These are phyloP conservation scores for Eleusine indica DNA, from an alignment of 176 grass and related monocot species.

Conservation along the genomic window DNA sequence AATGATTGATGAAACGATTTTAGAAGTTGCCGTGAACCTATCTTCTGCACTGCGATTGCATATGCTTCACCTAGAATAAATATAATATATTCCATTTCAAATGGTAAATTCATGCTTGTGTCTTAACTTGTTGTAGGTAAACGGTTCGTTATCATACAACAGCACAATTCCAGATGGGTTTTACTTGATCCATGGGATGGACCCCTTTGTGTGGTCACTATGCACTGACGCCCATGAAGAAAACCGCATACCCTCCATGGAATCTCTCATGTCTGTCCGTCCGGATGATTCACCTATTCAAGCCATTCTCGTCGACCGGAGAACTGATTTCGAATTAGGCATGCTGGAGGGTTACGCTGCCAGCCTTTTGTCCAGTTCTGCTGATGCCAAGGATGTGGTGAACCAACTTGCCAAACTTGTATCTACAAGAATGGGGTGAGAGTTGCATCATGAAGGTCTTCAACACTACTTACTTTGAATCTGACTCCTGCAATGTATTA, in stretches of 20 bases:
- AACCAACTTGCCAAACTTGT: slow-evolving; percentile 84
- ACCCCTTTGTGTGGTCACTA: slow-evolving; percentile 91
- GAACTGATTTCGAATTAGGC: slow-evolving; percentile 68
- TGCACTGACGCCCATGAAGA: slow-evolving; percentile 87
- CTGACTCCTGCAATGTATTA: background rate
- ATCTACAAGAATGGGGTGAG: slow-evolving; percentile 85
- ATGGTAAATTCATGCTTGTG: background rate
- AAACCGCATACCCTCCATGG: slow-evolving; percentile 72
- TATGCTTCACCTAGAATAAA: background rate
- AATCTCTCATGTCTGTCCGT: slow-evolving; percentile 63
- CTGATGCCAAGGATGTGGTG: slow-evolving; percentile 67
- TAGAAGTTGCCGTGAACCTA: background rate
- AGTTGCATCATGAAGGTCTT: slow-evolving; percentile 4
- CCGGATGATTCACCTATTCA: slow-evolving; percentile 71
- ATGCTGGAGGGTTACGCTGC: slow-evolving; percentile 62
- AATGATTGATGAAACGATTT: background rate
- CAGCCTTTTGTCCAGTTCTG: slow-evolving; percentile 57
- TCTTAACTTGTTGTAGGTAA: slow-evolving; percentile 53
- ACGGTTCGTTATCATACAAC: slow-evolving; percentile 82
- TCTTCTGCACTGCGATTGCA: background rate
- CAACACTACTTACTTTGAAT: background rate
- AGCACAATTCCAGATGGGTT: slow-evolving; percentile 85
- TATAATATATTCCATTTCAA: background rate
- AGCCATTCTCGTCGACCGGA: slow-evolving; percentile 70
- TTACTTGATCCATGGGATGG: slow-evolving; percentile 94